Conservation (phyloP, 148 eudicot species). For the Rhododendron vialii region DNA sequence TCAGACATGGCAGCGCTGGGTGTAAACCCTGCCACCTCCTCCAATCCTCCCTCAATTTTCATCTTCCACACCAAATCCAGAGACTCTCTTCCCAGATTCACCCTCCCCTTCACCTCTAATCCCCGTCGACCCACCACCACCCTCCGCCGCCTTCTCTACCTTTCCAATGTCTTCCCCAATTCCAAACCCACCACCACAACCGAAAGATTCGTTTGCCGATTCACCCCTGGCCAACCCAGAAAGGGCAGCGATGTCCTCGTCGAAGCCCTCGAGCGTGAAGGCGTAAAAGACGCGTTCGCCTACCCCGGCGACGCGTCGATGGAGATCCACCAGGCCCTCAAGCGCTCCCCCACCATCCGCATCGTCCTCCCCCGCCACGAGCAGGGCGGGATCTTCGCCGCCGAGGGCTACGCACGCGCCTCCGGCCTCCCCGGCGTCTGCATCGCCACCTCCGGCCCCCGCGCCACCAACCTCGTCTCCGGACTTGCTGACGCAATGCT, state of each 20-base stretch:
- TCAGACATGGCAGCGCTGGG: no score
- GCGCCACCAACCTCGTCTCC: conserved; percentile 71
- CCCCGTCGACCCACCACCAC: conserved; percentile 6
- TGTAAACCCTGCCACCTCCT: no score
- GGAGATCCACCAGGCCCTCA: conserved; percentile 88
- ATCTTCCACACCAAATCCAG: conserved; percentile 31
- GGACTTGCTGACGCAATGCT: conserved; percentile 67
- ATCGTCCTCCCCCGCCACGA: conserved; percentile 85
- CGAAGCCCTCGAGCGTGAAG: conserved; percentile 83
- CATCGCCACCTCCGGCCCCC: conserved; percentile 88
- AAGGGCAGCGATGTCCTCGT: conserved; percentile 79
- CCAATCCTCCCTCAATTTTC: no score
- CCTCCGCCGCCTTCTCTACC: conserved; percentile 12
- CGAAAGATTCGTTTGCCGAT: conserved; percentile 37
- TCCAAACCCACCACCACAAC: conserved; percentile 6
- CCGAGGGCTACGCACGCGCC: conserved; percentile 91
- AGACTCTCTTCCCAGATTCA: conserved; percentile 3
- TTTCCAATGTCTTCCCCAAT: conserved; percentile 12
- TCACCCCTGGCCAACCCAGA: conserved; percentile 54
- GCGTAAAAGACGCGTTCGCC: conserved; percentile 70
- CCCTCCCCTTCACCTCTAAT: conserved; percentile 15
- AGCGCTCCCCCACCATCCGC: conserved; percentile 50
- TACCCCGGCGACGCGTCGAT: conserved; percentile 88
- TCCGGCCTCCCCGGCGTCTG: conserved; percentile 71
- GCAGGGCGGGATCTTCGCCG: conserved; percentile 82